A percentile compares a stretch with the other conserved stretches of the same genome.
These are phyloP conservation scores for Mikania micrantha DNA, from an alignment of 129 eudicot genomes.

Conservation along the genomic window DNA sequence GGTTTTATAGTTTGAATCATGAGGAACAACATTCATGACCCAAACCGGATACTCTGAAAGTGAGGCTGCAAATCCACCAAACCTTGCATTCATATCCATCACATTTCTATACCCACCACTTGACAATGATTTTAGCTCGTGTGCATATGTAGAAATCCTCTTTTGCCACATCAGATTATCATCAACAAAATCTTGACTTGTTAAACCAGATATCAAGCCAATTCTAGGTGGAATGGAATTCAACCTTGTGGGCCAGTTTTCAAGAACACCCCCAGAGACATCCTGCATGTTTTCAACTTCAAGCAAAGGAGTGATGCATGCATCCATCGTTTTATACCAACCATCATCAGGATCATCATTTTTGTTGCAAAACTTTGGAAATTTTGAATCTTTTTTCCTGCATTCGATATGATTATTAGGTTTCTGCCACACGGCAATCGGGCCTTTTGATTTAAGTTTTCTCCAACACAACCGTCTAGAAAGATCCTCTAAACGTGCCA, in stretches of 20 bases:
- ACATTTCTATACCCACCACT: slow-evolving; percentile 33
- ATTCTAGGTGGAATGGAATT: slow-evolving; percentile 26
- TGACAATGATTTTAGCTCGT: slow-evolving; percentile 8
- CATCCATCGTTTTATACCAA: slow-evolving; percentile 35
- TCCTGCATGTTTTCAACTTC: slow-evolving; percentile 9
- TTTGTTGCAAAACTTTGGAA: slow-evolving; percentile 17
- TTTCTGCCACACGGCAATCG: slow-evolving; percentile 39
- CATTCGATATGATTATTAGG: slow-evolving; percentile 31
- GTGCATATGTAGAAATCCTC: slow-evolving; percentile 14
- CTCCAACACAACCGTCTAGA: slow-evolving; percentile 31
- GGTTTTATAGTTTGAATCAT: slow-evolving; percentile 19
- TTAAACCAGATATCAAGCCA: background rate
- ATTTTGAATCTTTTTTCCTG: slow-evolving; percentile 11
- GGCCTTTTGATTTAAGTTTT: slow-evolving; percentile 27
- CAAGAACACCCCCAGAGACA: slow-evolving; percentile 25
- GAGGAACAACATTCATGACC: slow-evolving; percentile 42
- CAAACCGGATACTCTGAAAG: slow-evolving; percentile 37
- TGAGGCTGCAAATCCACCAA: slow-evolving; percentile 41
- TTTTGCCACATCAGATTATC: slow-evolving; percentile 24
- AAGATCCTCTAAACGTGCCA: slow-evolving; percentile 29
- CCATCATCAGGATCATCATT: slow-evolving; percentile 29
- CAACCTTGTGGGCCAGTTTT: slow-evolving; percentile 35
- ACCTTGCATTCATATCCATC: slow-evolving; percentile 37
- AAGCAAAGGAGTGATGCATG: slow-evolving; percentile 28
- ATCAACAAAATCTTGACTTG: slow-evolving; percentile 19